Conservation (phyloP, 371 early-diverging fungal species). For the Funneliformis caledonium region DNA sequence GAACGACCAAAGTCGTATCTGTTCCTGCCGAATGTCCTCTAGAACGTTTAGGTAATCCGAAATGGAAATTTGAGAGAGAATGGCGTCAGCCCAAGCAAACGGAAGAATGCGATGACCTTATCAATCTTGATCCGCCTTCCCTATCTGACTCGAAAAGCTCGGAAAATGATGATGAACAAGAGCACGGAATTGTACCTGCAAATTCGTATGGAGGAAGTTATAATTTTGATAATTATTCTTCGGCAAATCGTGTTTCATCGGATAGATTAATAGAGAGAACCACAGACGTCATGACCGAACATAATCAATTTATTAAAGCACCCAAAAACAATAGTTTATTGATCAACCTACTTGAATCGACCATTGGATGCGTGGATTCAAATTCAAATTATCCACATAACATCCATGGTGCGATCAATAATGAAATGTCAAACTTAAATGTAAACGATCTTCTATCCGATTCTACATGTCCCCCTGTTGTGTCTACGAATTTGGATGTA, state of each 20-base stretch:
- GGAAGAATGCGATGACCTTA: background rate
- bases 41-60: conserved; percentile 24
- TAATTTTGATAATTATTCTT: too few species aligned
- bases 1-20: background rate
- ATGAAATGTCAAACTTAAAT: background rate
- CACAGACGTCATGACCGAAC: too few species aligned
- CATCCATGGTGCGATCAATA: background rate
- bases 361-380: background rate
- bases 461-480: background rate
- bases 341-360: background rate
- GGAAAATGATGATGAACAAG: too few species aligned
- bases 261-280: too few species aligned
- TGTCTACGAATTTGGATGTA: background rate
- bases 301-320: too few species aligned
- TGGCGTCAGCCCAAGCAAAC: background rate
- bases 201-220: too few species aligned
- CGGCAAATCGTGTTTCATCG: too few species aligned
- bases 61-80: conserved; percentile 19
- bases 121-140: background rate
- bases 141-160: conserved; percentile 4
- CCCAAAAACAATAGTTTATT: too few species aligned
- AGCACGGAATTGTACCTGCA: too few species aligned
- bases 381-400: background rate
- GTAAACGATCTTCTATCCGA: background rate
- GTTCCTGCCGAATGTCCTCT: background rate